Evolutionary conservation across 345 rosid genomes (phyloP), one percentile per base, ranked within the genome.

Genomic region (Eucalyptus albens): DNA sequence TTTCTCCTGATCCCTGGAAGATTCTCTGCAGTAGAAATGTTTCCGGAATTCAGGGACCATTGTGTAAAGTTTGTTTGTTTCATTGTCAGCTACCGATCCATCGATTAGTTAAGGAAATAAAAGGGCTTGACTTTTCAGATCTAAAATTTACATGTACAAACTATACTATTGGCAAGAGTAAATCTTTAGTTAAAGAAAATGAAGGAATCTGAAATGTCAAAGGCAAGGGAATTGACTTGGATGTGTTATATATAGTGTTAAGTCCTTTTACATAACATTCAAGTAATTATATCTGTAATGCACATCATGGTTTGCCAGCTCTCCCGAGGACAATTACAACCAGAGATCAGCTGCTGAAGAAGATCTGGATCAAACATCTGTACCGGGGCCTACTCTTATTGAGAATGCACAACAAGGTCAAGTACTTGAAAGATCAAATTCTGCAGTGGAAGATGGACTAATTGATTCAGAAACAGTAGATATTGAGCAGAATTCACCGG

Each of bases 261-360:
- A 88, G 80, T 42, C 87, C 50, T 82, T 56, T 26, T 59, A 47
- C 42, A 21, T 88, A 33, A 14, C 89, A 24, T 50, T 88, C 53
- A 24, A 51, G n/a, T 42, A n/a, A 83, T 89, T 27, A 42, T 53
- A 27, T 85, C 49, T 55, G 87, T 55, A 45, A 42, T 26, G n/a
- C n/a, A 37, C 45, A 31, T 42, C 42, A 44, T 40, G 50, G 51
- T 89, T 88, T 91, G 92, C 77, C 95, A 98, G 99, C 93, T 96
- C 97, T 53, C 97, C 97, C 31, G 99, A 95, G 92, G 96, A 94
- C 55, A 92, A 92, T 90, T 90, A 67, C 87, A 94, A 88, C 50
- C 93, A 86, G 88, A 90, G 90, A 86, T 94, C 92, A 85, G 90
- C 92, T 90, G 87, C 94, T 88, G 97, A 94, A 83, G 91, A 92